These are phyloP conservation scores for Cercophora scortea DNA, from an alignment of 495 filamentous ascomycete genomes.

Conservation along the genomic window DNA sequence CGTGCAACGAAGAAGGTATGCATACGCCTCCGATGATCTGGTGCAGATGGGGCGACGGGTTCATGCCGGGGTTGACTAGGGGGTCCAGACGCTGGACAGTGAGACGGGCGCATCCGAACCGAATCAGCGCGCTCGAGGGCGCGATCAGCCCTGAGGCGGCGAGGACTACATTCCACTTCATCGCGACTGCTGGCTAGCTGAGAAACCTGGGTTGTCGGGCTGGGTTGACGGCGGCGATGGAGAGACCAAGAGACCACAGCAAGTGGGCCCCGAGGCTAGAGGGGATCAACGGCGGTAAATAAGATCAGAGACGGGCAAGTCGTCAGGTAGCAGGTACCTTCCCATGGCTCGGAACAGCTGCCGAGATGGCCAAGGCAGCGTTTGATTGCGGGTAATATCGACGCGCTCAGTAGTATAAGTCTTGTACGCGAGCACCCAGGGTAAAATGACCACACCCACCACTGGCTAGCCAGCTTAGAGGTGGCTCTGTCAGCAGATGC, in stretches of 20 bases:
- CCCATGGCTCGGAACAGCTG: too few relatives aligned
- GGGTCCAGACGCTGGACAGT: slow-evolving; percentile 22
- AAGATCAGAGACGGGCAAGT: too few relatives aligned
- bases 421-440: too few relatives aligned
- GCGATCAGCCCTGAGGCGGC: slow-evolving; percentile 37
- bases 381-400: too few relatives aligned
- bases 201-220: background rate
- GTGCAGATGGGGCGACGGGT: slow-evolving; percentile 18
- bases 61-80: slow-evolving; percentile 15
- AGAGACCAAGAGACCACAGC: background rate
- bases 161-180: slow-evolving; percentile 32
- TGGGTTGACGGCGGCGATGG: slow-evolving; percentile 2
- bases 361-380: too few relatives aligned
- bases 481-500: too few relatives aligned
- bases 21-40: slow-evolving; percentile 25
- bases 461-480: too few relatives aligned
- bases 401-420: too few relatives aligned
- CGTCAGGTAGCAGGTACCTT: too few relatives aligned
- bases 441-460: too few relatives aligned
- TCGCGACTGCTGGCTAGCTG: slow-evolving; percentile 5
- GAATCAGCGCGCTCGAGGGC: slow-evolving; percentile 38
- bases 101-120: slow-evolving; percentile 48
- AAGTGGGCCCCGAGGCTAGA: background rate
- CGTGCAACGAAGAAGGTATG: slow-evolving; percentile 15
- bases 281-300: too few relatives aligned